phyloP scores from a whole-genome alignment of 1,284 basidiomycete species.

The Trametes hirsuta region DNA sequence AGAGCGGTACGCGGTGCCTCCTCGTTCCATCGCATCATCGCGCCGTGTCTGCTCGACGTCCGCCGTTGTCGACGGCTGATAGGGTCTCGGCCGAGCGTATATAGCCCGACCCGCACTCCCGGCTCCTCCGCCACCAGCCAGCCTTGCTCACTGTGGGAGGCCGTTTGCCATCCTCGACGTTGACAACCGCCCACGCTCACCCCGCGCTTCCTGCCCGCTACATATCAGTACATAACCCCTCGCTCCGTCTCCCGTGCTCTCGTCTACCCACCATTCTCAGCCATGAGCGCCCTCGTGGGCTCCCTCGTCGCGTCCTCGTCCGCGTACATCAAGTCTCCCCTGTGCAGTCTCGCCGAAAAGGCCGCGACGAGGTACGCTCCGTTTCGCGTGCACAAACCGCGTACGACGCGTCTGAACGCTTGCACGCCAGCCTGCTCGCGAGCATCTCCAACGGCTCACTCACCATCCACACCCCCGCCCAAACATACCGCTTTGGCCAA shows the following conservation, averaged over 20 bases:
- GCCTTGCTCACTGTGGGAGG: neutral
- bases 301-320: constrained; percentile 11
- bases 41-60: neutral
- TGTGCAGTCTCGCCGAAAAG: constrained; percentile 24
- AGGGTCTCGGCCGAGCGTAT: neutral
- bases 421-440: constrained; percentile 16
- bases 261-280: neutral
- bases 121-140: neutral
- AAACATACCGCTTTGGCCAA: constrained; percentile 26
- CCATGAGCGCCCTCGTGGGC: constrained; percentile 10
- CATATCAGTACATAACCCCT: neutral
- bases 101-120: constrained; percentile 8
- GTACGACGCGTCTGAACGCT: neutral
- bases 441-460: constrained; percentile 30
- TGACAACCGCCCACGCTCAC: neutral
- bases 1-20: neutral
- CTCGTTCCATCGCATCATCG: neutral
- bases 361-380: constrained; percentile 23
- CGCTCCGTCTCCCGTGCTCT: neutral
- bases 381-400: neutral
- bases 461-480: constrained; percentile 26
- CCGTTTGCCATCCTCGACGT: neutral
- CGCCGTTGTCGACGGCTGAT: neutral
- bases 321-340: constrained; percentile 15
- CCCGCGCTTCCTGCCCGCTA: neutral